Conservation (phyloP, 768 basidiomycete species). For the Pisolithus orientalis region DNA sequence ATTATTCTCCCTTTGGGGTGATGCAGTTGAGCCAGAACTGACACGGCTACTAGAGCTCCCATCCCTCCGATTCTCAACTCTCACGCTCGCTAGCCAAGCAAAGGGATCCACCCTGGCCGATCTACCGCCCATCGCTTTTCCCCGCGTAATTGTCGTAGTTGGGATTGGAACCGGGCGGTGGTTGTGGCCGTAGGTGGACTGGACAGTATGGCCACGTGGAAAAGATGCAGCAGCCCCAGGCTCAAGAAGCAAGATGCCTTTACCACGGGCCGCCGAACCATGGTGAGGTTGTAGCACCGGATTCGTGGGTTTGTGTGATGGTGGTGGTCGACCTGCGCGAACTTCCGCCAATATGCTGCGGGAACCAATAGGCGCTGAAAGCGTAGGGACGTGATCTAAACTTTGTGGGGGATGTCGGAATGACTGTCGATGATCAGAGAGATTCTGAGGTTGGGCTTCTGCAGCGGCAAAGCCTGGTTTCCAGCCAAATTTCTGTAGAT, state of each 20-base stretch:
- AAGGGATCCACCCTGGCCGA: constrained; percentile 56
- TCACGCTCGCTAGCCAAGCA: constrained; percentile 70
- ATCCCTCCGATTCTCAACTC: constrained; percentile 50
- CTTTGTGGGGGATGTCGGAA: constrained; percentile 50
- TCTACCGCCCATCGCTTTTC: constrained; percentile 41
- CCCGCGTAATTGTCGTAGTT: constrained; percentile 41
- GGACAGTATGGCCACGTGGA: constrained; percentile 7
- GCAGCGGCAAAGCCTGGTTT: constrained; percentile 19
- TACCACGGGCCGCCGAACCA: constrained; percentile 28
- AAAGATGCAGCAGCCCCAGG: constrained; percentile 27
- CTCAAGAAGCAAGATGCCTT: constrained; percentile 23
- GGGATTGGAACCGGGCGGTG: constrained; percentile 15
- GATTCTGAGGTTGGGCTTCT: constrained; percentile 21
- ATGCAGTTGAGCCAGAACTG: constrained; percentile 39
- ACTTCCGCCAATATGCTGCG: constrained; percentile 68
- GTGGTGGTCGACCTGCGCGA: constrained; percentile 42
- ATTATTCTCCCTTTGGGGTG: constrained; percentile 16
- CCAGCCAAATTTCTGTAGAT: constrained; percentile 45
- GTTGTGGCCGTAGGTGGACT: constrained; percentile 1
- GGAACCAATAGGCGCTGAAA: constrained; percentile 64
- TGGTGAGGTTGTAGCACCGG: constrained; percentile 29
- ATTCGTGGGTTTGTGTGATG: constrained; percentile 16
- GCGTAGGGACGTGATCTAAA: constrained; percentile 33
- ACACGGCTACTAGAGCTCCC: constrained; percentile 52
- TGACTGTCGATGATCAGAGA: constrained; percentile 29